Conservation (phyloP, 2,329 filamentous ascomycete genomes). For the Rutstroemia sp. region DNA sequence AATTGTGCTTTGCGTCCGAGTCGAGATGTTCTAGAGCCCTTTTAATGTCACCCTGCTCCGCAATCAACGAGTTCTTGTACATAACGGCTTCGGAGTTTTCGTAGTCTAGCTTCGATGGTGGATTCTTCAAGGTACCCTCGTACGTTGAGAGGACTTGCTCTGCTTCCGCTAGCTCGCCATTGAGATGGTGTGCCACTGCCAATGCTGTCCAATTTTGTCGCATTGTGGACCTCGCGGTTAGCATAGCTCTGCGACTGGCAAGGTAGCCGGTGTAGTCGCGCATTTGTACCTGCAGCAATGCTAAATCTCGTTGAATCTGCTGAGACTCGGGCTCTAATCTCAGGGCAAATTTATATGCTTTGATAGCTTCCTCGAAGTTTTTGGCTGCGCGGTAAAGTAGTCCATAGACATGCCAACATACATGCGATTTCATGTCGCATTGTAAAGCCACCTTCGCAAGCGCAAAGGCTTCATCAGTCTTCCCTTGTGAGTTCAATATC, state of each 20-base stretch:
- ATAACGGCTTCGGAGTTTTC: conserved; percentile 91
- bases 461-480: conserved; percentile 88
- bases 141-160: conserved; percentile 88
- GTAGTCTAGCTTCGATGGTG: conserved; percentile 69
- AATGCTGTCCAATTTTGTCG: conserved; percentile 97
- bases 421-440: conserved; percentile 97
- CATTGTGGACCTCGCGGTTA: conserved; percentile 72
- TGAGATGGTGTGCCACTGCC: conserved; percentile 84
- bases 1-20: conserved; percentile 63
- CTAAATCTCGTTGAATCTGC: conserved; percentile 91
- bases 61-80: conserved; percentile 94
- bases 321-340: conserved; percentile 87
- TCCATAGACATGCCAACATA: conserved; percentile 99
- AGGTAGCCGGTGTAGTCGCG: conserved; percentile 92
- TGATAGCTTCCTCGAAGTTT: conserved; percentile 98
- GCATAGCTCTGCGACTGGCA: conserved; percentile 79
- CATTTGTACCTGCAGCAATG: conserved; percentile 91
- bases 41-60: conserved; percentile 76
- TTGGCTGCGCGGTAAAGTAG: conserved; percentile 87
- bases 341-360: conserved; percentile 95
- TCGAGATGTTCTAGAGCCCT: conserved; percentile 84
- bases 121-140: conserved; percentile 83
- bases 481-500: conserved; percentile 87
- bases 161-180: conserved; percentile 77
- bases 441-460: conserved; percentile 87